Evolutionary conservation across 768 basidiomycete species (phyloP).

Genomic region (Boletus pseudopeckii): DNA sequence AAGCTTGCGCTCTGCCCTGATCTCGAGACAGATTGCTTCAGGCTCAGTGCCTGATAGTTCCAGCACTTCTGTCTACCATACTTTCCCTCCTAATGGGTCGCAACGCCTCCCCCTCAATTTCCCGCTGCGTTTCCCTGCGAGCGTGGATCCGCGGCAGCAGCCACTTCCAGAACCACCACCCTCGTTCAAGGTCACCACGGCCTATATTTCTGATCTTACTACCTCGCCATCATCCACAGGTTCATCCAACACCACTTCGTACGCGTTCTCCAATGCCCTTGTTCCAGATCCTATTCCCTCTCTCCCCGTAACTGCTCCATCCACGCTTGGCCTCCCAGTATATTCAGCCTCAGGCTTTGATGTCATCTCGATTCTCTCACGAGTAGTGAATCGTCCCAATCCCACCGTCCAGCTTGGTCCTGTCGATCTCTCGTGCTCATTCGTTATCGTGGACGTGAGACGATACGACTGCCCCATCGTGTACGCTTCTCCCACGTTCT

Average conservation of each 20-base stretch:
- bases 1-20: constrained; percentile 24
- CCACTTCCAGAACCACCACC: constrained; percentile 2
- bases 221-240: background rate
- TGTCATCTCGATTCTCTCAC: constrained; percentile 73
- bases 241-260: constrained; percentile 7
- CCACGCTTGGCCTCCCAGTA: constrained; percentile 48
- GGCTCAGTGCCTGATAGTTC: background rate
- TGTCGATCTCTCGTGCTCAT: constrained; percentile 90
- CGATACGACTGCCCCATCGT: constrained; percentile 83
- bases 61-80: background rate
- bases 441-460: constrained; percentile 83
- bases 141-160: constrained; percentile 5
- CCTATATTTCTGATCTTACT: constrained; percentile 6
- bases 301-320: constrained; percentile 24
- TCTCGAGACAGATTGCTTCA: constrained; percentile 13
- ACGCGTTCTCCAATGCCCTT: constrained; percentile 1
- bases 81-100: background rate
- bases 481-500: constrained; percentile 86
- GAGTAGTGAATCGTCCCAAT: constrained; percentile 70
- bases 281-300: background rate
- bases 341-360: constrained; percentile 95
- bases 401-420: constrained; percentile 82
- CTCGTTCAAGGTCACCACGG: constrained; percentile 1
- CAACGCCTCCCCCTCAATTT: constrained; percentile 1
- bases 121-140: background rate